A percentile compares a stretch with the other conserved stretches of the same genome.
These are phyloP conservation scores for Didymella pinodella DNA, from an alignment of 2,329 filamentous ascomycete species.

Conservation along the genomic window DNA sequence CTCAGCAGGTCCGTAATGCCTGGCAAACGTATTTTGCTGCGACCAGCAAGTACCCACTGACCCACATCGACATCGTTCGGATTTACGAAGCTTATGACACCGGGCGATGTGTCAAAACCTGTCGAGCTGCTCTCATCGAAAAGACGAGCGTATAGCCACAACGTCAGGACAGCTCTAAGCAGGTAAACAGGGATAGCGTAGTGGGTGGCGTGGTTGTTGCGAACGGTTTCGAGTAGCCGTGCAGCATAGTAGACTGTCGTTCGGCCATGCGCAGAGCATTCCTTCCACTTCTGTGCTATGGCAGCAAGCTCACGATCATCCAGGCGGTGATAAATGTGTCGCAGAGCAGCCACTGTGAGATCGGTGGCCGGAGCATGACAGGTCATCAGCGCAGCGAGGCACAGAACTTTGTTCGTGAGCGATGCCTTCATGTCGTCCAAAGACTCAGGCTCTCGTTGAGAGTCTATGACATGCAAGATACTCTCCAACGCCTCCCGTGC, in stretches of 20 bases:
- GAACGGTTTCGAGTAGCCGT: slow-evolving; percentile 6
- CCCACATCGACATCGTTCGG: background rate
- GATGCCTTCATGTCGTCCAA: background rate
- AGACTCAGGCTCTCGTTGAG: background rate
- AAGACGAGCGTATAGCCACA: background rate
- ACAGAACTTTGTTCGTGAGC: background rate
- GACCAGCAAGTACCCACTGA: background rate
- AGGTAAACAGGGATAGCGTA: slow-evolving; percentile 4
- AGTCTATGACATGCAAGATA: background rate
- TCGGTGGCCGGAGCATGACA: background rate
- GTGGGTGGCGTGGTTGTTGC: slow-evolving; percentile 12
- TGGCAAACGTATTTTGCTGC: background rate
- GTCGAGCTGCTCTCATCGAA: background rate
- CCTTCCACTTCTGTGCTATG: background rate
- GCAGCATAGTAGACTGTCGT: slow-evolving; percentile 8
- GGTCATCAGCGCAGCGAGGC: background rate
- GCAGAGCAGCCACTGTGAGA: background rate
- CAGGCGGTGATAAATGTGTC: background rate
- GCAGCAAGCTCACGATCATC: background rate
- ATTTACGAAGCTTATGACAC: background rate
- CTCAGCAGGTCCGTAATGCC: background rate
- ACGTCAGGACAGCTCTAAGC: background rate
- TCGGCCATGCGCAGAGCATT: slow-evolving; percentile 5
- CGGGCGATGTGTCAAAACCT: background rate
- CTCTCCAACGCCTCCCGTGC: background rate